Evolutionary conservation across 306 rosid genomes (phyloP).

Genomic region (barrel medic (Medicago truncatula)): DNA sequence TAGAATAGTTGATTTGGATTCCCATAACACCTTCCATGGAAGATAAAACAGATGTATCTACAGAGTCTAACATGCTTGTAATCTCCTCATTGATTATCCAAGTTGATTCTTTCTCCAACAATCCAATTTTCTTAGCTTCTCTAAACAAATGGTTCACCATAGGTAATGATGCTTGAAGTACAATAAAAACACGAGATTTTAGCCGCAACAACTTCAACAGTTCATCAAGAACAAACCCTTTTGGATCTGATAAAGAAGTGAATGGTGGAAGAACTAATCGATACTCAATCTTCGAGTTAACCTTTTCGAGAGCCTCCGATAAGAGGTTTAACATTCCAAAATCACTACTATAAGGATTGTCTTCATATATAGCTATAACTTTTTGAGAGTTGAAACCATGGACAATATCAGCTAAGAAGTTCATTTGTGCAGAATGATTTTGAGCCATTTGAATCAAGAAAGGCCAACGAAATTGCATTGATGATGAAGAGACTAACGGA

Average conservation of each 20-base stretch:
- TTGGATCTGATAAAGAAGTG: slow-evolving; percentile 56
- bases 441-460: slow-evolving; percentile 59
- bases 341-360: slow-evolving; percentile 52
- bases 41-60: slow-evolving; percentile 42
- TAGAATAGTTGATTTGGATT: slow-evolving; percentile 51
- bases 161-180: slow-evolving; percentile 62
- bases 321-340: slow-evolving; percentile 53
- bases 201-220: slow-evolving; percentile 43
- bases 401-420: slow-evolving; percentile 61
- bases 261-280: slow-evolving; percentile 58
- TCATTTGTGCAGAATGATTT: slow-evolving; percentile 41
- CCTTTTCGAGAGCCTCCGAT: slow-evolving; percentile 61
- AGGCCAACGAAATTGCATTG: slow-evolving; percentile 57
- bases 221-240: slow-evolving; percentile 57
- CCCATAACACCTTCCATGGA: slow-evolving; percentile 67
- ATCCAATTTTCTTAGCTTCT: slow-evolving; percentile 60
- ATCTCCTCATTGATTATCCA: slow-evolving; percentile 65
- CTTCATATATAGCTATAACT: slow-evolving; percentile 61
- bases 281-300: slow-evolving; percentile 59
- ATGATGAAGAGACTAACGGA: slow-evolving; percentile 44
- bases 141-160: slow-evolving; percentile 57
- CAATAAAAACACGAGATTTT: slow-evolving; percentile 62
- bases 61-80: slow-evolving; percentile 46
- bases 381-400: slow-evolving; percentile 40
- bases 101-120: slow-evolving; percentile 51